Evolutionary conservation across 163 green algal genomes (phyloP).

Genomic region (Coccomyxa subellipsoidea): DNA sequence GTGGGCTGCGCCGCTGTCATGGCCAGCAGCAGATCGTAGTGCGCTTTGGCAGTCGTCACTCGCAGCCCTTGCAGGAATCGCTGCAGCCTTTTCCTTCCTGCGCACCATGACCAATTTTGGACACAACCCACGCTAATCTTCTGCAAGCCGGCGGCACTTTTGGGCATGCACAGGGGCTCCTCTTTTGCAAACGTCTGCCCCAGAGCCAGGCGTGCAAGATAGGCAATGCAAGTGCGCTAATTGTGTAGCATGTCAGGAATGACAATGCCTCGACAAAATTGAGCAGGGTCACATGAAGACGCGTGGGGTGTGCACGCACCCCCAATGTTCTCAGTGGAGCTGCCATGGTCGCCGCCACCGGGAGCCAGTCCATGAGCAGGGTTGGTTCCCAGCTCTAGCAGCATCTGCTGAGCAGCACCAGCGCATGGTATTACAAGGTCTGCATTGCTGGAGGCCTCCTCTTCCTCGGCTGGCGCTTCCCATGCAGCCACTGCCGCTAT

Average conservation of each 20-base stretch:
- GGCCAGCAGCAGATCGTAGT: conserved; percentile 26
- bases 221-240: neutral
- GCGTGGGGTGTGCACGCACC: neutral
- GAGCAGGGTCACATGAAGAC: too few relatives aligned
- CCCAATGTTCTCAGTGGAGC: neutral
- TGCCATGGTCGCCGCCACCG: neutral
- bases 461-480: neutral
- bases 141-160: too few relatives aligned
- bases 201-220: too few relatives aligned
- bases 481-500: conserved; percentile 4
- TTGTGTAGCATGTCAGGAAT: too few relatives aligned
- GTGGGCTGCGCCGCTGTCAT: neutral
- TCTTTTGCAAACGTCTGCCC: too few relatives aligned
- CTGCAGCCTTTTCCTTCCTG: conserved; percentile 34
- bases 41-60: neutral
- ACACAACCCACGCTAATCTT: too few relatives aligned
- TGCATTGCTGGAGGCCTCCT: neutral
- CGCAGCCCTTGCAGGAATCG: conserved; percentile 30
- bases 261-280: too few relatives aligned
- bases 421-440: neutral
- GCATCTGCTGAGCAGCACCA: neutral
- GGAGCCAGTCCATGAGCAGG: neutral
- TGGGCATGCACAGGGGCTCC: too few relatives aligned
- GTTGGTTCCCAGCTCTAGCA: neutral
- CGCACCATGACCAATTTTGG: neutral